Percentiles rank a stretch among this genome's conserved stretches.
Evolutionary conservation across 164 flowering plant species (phyloP).

Genomic region (Santalum album): DNA sequence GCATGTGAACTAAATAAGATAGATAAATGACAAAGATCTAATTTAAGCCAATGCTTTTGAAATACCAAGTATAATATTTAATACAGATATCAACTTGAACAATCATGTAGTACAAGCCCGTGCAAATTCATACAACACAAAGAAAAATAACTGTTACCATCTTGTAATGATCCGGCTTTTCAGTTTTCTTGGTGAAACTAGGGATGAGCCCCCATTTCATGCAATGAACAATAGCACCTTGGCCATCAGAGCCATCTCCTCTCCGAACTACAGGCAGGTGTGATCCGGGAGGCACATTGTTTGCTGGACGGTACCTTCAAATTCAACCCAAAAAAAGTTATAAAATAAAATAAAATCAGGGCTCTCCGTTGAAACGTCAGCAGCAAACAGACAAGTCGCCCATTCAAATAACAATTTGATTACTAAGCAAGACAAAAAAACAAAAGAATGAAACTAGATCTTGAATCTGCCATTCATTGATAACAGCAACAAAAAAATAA

Average conservation of each 20-base stretch:
- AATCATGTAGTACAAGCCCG: neutral
- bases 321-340: neutral
- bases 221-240: slow-evolving; percentile 57
- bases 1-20: too few relatives aligned
- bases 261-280: slow-evolving; percentile 68
- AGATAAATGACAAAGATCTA: too few relatives aligned
- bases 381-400: too few relatives aligned
- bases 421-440: too few relatives aligned
- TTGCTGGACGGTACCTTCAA: slow-evolving; percentile 67
- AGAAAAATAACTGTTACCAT: slow-evolving; percentile 43
- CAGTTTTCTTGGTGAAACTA: slow-evolving; percentile 78
- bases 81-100: too few relatives aligned
- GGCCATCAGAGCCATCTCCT: slow-evolving; percentile 31
- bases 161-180: slow-evolving; percentile 76
- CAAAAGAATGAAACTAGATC: too few relatives aligned
- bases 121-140: neutral
- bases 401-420: neutral
- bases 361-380: neutral
- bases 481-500: too few relatives aligned
- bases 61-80: too few relatives aligned
- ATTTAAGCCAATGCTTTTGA: too few relatives aligned
- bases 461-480: too few relatives aligned
- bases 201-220: slow-evolving; percentile 98
- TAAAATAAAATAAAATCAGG: neutral
- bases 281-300: slow-evolving; percentile 74